Conservation (phyloP, 139 green algal species). For the Tetraselmis chui region DNA sequence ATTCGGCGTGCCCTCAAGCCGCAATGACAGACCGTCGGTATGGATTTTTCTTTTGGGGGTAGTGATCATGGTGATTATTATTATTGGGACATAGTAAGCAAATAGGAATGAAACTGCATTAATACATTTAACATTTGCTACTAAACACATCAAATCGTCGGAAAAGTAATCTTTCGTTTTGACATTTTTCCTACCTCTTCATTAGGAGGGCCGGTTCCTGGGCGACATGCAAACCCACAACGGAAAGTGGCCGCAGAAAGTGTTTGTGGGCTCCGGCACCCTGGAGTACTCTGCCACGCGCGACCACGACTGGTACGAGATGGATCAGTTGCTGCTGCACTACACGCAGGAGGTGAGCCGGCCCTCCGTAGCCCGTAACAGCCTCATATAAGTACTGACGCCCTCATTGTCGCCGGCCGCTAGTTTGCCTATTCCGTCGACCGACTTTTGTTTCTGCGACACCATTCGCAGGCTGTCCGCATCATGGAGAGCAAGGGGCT, state of each 20-base stretch:
- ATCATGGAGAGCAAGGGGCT: slow-evolving; percentile 29
- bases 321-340: slow-evolving; percentile 38
- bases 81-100: too few species aligned
- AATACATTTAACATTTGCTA: too few species aligned
- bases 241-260: slow-evolving; percentile 35
- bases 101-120: too few species aligned
- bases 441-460: too few species aligned
- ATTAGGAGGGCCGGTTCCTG: slow-evolving; percentile 34
- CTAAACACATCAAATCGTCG: too few species aligned
- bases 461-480: too few species aligned
- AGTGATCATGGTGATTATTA: too few species aligned
- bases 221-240: slow-evolving; percentile 12
- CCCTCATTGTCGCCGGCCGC: background rate
- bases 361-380: background rate
- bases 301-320: slow-evolving; percentile 29
- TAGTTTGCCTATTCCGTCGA: background rate
- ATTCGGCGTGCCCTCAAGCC: too few species aligned
- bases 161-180: too few species aligned
- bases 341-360: slow-evolving; percentile 33
- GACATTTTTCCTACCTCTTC: too few species aligned
- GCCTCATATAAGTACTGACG: background rate
- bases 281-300: slow-evolving; percentile 40
- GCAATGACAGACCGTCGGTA: too few species aligned
- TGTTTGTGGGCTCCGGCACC: slow-evolving; percentile 46
- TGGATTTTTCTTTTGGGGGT: too few species aligned